These are phyloP conservation scores for Penicillium goetzii DNA, from an alignment of 495 filamentous ascomycete species.

Conservation along the genomic window DNA sequence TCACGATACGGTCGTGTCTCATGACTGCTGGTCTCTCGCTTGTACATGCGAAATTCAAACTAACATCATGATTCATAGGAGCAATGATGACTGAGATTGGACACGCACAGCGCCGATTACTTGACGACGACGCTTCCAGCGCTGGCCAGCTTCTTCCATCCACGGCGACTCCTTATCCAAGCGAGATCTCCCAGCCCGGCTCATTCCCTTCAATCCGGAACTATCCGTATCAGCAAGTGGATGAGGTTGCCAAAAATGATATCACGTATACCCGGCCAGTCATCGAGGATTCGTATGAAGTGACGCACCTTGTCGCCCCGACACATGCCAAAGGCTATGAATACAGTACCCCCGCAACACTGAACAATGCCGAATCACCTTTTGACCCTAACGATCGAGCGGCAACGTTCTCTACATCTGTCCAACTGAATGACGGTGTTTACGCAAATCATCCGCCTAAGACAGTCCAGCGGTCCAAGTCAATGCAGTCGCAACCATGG, in stretches of 20 bases:
- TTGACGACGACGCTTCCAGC: constrained; percentile 40
- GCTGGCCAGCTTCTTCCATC: constrained; percentile 23
- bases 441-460: constrained; percentile 23
- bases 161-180: constrained; percentile 21
- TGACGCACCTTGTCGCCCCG: constrained; percentile 18
- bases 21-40: not conserved
- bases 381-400: not conserved
- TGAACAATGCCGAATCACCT: constrained; percentile 13
- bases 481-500: constrained; percentile 30
- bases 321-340: constrained; percentile 12
- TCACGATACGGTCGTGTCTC: constrained; percentile 1
- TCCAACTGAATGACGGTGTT: constrained; percentile 9
- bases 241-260: not conserved
- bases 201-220: constrained; percentile 23
- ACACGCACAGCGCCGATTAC: constrained; percentile 39
- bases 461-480: constrained; percentile 27
- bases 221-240: constrained; percentile 10
- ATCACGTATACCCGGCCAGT: constrained; percentile 1
- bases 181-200: constrained; percentile 25
- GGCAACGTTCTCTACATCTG: constrained; percentile 10
- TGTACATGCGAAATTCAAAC: not conserved
- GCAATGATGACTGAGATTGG: constrained; percentile 48
- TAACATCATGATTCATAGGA: constrained; percentile 23
- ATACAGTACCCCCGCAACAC: constrained; percentile 16
- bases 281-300: constrained; percentile 4